These are phyloP conservation scores for Brettanomyces bruxellensis DNA, from an alignment of 805 yeast species.

Conservation along the genomic window DNA sequence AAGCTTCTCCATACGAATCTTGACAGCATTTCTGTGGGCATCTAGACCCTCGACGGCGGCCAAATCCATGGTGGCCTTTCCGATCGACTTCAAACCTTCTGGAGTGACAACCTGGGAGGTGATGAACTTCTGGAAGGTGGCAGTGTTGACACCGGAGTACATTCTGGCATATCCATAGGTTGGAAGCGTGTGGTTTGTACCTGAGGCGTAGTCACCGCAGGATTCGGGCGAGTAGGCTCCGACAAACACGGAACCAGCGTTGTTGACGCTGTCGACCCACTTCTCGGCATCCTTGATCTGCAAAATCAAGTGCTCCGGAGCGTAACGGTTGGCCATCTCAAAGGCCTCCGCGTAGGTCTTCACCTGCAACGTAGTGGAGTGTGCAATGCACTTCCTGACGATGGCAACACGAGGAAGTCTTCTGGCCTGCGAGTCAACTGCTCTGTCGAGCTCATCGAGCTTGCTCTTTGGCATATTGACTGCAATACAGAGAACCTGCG, in stretches of 20 bases:
- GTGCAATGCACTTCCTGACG: slow-evolving; percentile 84
- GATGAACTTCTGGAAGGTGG: slow-evolving; percentile 90
- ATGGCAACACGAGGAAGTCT: slow-evolving; percentile 87
- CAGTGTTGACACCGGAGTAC: slow-evolving; percentile 95
- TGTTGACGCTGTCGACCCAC: slow-evolving; percentile 65
- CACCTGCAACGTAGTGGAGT: slow-evolving; percentile 75
- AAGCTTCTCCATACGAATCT: slow-evolving; percentile 81
- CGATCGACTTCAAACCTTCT: slow-evolving; percentile 79
- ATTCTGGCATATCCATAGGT: slow-evolving; percentile 97
- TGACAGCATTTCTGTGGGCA: slow-evolving; percentile 95
- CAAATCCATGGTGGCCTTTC: slow-evolving; percentile 92
- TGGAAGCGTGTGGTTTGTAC: slow-evolving; percentile 97
- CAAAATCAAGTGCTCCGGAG: slow-evolving; percentile 95
- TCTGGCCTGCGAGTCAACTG: slow-evolving; percentile 76
- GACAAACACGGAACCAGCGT: slow-evolving; percentile 95
- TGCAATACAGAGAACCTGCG: slow-evolving; percentile 90
- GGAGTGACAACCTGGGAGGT: slow-evolving; percentile 88
- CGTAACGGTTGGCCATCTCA: slow-evolving; percentile 80
- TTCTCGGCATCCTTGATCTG: slow-evolving; percentile 74
- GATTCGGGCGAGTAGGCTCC: slow-evolving; percentile 96
- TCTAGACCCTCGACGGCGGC: slow-evolving; percentile 96
- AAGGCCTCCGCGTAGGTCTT: slow-evolving; percentile 71
- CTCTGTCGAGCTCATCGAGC: slow-evolving; percentile 64
- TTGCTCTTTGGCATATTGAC: slow-evolving; percentile 56
- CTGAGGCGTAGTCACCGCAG: slow-evolving; percentile 96